Percentiles rank a stretch among this genome's conserved stretches.
phyloP scores from a whole-genome alignment of 352 stramenopile genomes.

The Pythium apleroticum region DNA sequence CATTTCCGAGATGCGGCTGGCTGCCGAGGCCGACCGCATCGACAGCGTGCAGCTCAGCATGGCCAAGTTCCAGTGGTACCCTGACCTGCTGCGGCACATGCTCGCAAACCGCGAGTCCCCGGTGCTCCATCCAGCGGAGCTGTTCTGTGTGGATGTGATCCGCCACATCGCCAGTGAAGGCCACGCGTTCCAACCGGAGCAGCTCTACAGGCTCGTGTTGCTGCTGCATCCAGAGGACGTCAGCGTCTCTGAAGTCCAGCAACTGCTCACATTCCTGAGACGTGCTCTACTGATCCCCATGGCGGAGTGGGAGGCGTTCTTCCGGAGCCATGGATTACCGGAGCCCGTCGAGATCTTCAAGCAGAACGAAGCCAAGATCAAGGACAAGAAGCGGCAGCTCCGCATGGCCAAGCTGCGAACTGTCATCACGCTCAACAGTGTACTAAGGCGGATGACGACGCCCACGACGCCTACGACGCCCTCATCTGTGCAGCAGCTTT shows the following conservation, averaged over 20 bases:
- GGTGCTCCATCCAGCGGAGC: conserved; percentile 42
- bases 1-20: conserved; percentile 49
- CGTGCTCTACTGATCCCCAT: conserved; percentile 33
- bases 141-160: conserved; percentile 57
- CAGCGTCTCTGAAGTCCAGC: conserved; percentile 38
- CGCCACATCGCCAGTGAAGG: conserved; percentile 42
- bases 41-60: conserved; percentile 30
- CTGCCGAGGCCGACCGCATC: conserved; percentile 42
- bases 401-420: conserved; percentile 31
- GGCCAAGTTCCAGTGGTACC: conserved; percentile 47
- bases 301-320: conserved; percentile 50
- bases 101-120: conserved; percentile 35
- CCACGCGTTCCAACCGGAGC: conserved; percentile 36
- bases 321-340: conserved; percentile 33
- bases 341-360: conserved; percentile 36
- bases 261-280: conserved; percentile 51
- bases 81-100: conserved; percentile 48
- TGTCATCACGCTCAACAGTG: conserved; percentile 34
- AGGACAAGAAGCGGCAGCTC: conserved; percentile 29
- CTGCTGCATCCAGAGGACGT: conserved; percentile 53
- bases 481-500: background rate
- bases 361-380: conserved; percentile 25
- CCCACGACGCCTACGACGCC: conserved; percentile 1
- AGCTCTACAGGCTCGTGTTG: conserved; percentile 50
- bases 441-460: conserved; percentile 26